Evolutionary conservation across 441 rosid species (phyloP).

Genomic region (Populus hybrid): DNA sequence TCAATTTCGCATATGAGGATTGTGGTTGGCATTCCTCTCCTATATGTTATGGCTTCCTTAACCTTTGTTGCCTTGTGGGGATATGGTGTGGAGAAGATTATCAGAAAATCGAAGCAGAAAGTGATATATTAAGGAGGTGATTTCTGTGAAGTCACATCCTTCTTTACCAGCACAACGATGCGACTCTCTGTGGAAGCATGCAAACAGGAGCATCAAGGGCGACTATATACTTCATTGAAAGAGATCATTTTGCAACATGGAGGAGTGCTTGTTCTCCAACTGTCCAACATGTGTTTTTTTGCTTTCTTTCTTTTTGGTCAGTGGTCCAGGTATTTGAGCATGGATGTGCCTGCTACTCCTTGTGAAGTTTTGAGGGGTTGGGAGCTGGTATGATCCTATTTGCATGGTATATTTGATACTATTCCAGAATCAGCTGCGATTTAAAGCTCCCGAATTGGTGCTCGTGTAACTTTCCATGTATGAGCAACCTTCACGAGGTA

Average conservation of each 20-base stretch:
- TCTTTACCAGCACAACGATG: not conserved
- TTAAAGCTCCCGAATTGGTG: no score
- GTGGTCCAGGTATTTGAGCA: no score
- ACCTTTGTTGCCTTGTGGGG: constrained; percentile 69
- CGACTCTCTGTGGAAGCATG: not conserved
- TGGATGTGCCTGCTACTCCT: no score
- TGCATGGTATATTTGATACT: no score
- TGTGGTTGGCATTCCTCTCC: constrained; percentile 71
- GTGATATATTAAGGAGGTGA: constrained; percentile 14
- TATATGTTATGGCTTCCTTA: constrained; percentile 60
- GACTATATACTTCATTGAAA: not conserved
- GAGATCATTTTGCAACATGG: not conserved
- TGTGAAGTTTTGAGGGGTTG: no score
- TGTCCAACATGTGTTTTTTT: no score
- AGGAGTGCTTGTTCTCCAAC: no score
- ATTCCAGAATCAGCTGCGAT: no score
- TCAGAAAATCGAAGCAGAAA: constrained; percentile 35
- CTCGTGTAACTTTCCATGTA: no score
- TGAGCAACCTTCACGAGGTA: no score
- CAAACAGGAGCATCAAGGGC: not conserved
- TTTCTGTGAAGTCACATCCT: not conserved
- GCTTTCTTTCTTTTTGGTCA: no score
- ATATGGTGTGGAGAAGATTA: constrained; percentile 78
- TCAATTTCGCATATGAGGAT: constrained; percentile 75
- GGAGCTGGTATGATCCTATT: no score